Base-by-base conservation (phyloP, 2,329 filamentous ascomycete species). In the Colletotrichum truncatum region DNA sequence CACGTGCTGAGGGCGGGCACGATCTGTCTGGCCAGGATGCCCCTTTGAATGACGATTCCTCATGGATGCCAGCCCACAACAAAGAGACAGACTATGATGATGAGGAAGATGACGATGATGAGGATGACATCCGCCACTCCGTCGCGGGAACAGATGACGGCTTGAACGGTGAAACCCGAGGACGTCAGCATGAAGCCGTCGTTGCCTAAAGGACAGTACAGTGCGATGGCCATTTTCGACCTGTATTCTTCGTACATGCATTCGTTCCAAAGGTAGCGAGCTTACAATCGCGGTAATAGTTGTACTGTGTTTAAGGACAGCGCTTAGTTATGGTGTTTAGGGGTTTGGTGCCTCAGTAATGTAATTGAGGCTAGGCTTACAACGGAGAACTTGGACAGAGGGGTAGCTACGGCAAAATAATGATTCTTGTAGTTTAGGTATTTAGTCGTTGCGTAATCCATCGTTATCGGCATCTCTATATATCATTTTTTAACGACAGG, bases 21-120 rank as follows among this genome's bases (percentile, higher is more conserved):
- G 94, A 98, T 74, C 86, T 98, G 38, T 92, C 93, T 3, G 86
- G 85, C 49, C 95, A 98, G 80, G 94, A 98, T 75, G 87, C 87
- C 49, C 91, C 93, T 14, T 80, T 94, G 67, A 89, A 93, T 68
- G 92, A 93, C 74, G 85, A 90, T 63, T 93, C 95, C 75, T 93
- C 91, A 11, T 98, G 95, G 95, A 89, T 94, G 34, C 91, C 91
- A 6, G 92, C 92, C 12, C 82, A 80, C 23, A 90, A 92, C 73
- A 84, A 87, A 72, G 82, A 82, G 18, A 84, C 83, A 25, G 84
- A 84, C 18, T 81, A 88, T 60, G 85, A 87, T 62, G 86, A 88
- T 28, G 88, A 89, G 12, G 90, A 92, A 2, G 89, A 91, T 16
- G 88, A 89, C 11, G 88, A 89, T 11, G 88, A 89, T 18, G 85